Evolutionary conservation across 2,329 filamentous ascomycete genomes (phyloP), one percentile per base, ranked within the genome.

Genomic region (Stemphylium vesicarium): DNA sequence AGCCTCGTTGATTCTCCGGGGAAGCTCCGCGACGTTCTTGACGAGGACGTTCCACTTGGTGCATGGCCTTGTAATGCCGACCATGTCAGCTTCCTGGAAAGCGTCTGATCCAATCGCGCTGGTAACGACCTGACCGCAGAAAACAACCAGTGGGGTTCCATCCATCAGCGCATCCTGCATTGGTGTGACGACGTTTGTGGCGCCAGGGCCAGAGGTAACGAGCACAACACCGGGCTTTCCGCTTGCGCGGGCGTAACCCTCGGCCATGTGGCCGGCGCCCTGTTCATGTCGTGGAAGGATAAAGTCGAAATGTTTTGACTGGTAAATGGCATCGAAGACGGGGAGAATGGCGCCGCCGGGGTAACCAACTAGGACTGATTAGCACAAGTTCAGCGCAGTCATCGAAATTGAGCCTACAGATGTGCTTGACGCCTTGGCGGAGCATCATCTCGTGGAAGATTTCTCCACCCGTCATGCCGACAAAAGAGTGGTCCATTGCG

Each of bases 361-460:
- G 79, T 98, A 98, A 35, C 81, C 81, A 59, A 83, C 80, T 82
- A 70, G 57, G 57, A 66, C 22, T 31, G 64, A 53, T 65, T 64
- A 65, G 60, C 33, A 40, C 15, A 13, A 51, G 47, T 38, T 16
- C n/a, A 10, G 12, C 8, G 20, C 6, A 20, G 38, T 11, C 9
- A 13, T 11, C 9, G 11, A 36, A 12, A 36, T 20, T 4, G 4
- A 6, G 16, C 91, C 74, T 83, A 96, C 92, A 98, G 72, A 98
- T 85, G 77, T 97, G 92, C 81, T 97, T 95, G 52, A 99, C 94
- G 67, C 83, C 85, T 68, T 94, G 90, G 72, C 94, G 85, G 59
- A 96, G 84, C 93, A 99, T 97, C 94, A 98, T 98, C 80, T 98
- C 94, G 78, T 98, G 93, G 79, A 98, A 96, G 68, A 98, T 97